phyloP scores from a whole-genome alignment of 805 yeast species.

The Spathaspora arborariae region DNA sequence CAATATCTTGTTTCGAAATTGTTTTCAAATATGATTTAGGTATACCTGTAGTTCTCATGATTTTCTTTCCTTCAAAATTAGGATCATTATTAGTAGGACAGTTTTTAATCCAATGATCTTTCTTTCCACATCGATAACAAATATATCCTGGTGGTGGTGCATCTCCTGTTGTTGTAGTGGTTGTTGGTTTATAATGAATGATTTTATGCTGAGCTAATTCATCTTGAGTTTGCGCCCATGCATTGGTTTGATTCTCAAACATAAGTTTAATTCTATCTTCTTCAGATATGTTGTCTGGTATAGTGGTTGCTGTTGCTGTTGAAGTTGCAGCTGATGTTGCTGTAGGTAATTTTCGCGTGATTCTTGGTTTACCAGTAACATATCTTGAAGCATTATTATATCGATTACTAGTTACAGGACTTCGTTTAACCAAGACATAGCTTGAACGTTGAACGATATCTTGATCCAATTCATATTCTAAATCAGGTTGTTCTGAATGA shows the following conservation, averaged over 20 bases:
- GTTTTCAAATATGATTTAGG: slow-evolving; percentile 90
- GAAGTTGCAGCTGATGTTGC: slow-evolving; percentile 20
- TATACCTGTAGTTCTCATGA: slow-evolving; percentile 94
- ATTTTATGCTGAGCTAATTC: slow-evolving; percentile 84
- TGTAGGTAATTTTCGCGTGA: slow-evolving; percentile 23
- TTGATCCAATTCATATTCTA: slow-evolving; percentile 84
- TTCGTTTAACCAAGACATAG: slow-evolving; percentile 73
- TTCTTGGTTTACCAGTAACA: slow-evolving; percentile 65
- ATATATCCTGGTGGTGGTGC: slow-evolving; percentile 94
- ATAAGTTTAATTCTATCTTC: slow-evolving; percentile 85
- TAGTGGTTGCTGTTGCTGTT: slow-evolving; percentile 10
- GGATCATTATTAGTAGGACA: slow-evolving; percentile 96
- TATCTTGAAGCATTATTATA: slow-evolving; percentile 63
- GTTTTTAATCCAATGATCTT: slow-evolving; percentile 89
- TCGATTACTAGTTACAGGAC: slow-evolving; percentile 51
- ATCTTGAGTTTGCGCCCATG: slow-evolving; percentile 94
- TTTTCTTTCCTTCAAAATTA: slow-evolving; percentile 86
- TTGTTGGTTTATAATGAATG: slow-evolving; percentile 51
- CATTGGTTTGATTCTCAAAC: slow-evolving; percentile 91
- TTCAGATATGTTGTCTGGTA: slow-evolving; percentile 55
- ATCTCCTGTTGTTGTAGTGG: slow-evolving; percentile 36
- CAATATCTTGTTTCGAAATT: slow-evolving; percentile 72
- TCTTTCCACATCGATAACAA: slow-evolving; percentile 94
- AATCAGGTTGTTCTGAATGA: slow-evolving; percentile 50
- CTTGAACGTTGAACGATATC: slow-evolving; percentile 88